phyloP scores from a whole-genome alignment of 192 early-diverging fungal genomes.

The Kappamyces sp. region DNA sequence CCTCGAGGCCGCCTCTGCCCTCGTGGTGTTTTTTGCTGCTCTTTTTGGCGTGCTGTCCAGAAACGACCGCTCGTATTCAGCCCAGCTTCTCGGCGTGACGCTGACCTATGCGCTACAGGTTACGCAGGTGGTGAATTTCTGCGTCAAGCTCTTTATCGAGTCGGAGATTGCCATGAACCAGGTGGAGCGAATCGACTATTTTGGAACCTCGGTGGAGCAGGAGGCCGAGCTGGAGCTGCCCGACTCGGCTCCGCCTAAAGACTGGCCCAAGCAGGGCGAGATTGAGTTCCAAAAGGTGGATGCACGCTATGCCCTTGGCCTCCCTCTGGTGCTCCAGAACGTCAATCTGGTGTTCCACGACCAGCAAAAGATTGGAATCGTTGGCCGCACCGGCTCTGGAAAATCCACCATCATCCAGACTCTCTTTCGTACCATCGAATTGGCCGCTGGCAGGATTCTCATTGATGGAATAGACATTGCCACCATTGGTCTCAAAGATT shows the following conservation, averaged over 20 bases:
- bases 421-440: conserved; percentile 41
- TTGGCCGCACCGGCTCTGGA: conserved; percentile 46
- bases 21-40: conserved; percentile 58
- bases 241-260: conserved; percentile 34
- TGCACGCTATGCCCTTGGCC: conserved; percentile 29
- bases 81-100: conserved; percentile 28
- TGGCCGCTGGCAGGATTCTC: conserved; percentile 45
- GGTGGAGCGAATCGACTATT: conserved; percentile 42
- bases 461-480: conserved; percentile 67
- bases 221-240: conserved; percentile 20
- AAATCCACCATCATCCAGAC: conserved; percentile 38
- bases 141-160: conserved; percentile 51
- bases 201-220: conserved; percentile 26
- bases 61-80: background rate
- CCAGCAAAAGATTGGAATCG: conserved; percentile 20
- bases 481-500: conserved; percentile 49
- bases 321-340: conserved; percentile 28
- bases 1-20: conserved; percentile 20
- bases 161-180: conserved; percentile 44
- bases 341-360: conserved; percentile 15
- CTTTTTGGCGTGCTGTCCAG: conserved; percentile 49
- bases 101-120: conserved; percentile 37
- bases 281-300: conserved; percentile 21
- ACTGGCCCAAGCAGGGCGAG: conserved; percentile 18
- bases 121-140: conserved; percentile 60